Base-by-base conservation (phyloP, 495 filamentous ascomycete species). In the Aspergillus steynii region DNA sequence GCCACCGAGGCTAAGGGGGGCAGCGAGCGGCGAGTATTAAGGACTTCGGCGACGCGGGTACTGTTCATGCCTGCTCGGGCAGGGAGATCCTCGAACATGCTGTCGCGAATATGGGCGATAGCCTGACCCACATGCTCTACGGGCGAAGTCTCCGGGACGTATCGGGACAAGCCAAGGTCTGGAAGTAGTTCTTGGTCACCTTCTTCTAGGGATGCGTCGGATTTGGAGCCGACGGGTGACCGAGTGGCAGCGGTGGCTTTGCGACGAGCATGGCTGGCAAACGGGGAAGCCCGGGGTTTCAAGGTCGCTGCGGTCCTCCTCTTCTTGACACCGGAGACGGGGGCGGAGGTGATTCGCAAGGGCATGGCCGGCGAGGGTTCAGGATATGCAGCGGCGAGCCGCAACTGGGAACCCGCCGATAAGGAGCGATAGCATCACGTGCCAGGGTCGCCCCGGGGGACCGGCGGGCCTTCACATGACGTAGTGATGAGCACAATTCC, bases 51-150 rank as follows among this genome's bases (percentile, higher is more conserved):
- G 29, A 90, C 88, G 14, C 87, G 83, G 1, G 81, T 86, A 45
- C 87, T 90, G 66, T 87, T 89, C 87, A 95, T 91, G 10, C 90
- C 91, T 1, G 85, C 77, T 6, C 79, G 78, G 26, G 83, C 76
- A 5, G 91, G 90, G 3, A 95, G 74, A 7, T 81, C 78, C 50
- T 84, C 82, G 70, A 93, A 96, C 84, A 90, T 92, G 63, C 72
- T 81, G 5, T 66, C 68, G 28, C 78, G 80, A 25, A 88, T 85
- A 67, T 89, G 84, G 42, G 76, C 67, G 28, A 94, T 81, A 8
- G 88, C 84, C 50, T 87, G 82, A 9, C 83, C 71, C 6, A 92
- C 87, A 77, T 89, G 84, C 55, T 84, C 77, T 8, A 88, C 75
- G 6, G 81, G 77, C 0, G 84, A 77, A 46, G 86, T 80, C 42